Base-by-base conservation (phyloP, 1,284 basidiomycete species). In the Golubevia sp. region DNA sequence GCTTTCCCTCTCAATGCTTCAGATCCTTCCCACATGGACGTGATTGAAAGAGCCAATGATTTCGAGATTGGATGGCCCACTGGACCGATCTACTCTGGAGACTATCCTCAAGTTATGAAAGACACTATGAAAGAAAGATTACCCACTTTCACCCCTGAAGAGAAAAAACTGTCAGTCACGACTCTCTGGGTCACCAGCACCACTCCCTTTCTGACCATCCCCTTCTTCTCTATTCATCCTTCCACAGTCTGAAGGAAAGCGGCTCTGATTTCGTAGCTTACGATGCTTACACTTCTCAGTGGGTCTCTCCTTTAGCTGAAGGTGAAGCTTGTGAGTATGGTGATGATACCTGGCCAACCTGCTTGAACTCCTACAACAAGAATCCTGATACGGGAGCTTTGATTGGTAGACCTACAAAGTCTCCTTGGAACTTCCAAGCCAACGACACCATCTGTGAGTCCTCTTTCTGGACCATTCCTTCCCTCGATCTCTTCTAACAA, bases 181-280 rank as follows among this genome's bases (percentile, higher is more conserved):
- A n/a, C n/a, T n/a, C n/a, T n/a, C n/a, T n/a, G n/a, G n/a, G n/a
- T n/a, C n/a, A n/a, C n/a, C n/a, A n/a, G n/a, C n/a, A n/a, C n/a
- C n/a, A n/a, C n/a, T n/a, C n/a, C n/a, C n/a, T n/a, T n/a, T n/a
- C n/a, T n/a, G n/a, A n/a, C n/a, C n/a, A n/a, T n/a, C n/a, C n/a
- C n/a, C n/a, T n/a, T n/a, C n/a, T n/a, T n/a, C n/a, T n/a, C n/a
- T n/a, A n/a, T n/a, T n/a, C n/a, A n/a, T n/a, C n/a, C n/a, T n/a
- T n/a, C n/a, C n/a, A n/a, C n/a, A n/a, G n/a, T n/a, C n/a, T 66
- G 18, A 49, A 30, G 8, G 62, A 49, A 53, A 57, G 61, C 18
- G 38, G 38, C 53, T 63, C 61, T 38, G 62, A 66, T 53, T 49
- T 64, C n/a, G 15, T 66, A n/a, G 44, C 24, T 18, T 66, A 38